Evolutionary conservation across 116 monocot genomes (phyloP), one percentile per base, ranked within the genome.

Genomic region (Dioscorea cayenensis): DNA sequence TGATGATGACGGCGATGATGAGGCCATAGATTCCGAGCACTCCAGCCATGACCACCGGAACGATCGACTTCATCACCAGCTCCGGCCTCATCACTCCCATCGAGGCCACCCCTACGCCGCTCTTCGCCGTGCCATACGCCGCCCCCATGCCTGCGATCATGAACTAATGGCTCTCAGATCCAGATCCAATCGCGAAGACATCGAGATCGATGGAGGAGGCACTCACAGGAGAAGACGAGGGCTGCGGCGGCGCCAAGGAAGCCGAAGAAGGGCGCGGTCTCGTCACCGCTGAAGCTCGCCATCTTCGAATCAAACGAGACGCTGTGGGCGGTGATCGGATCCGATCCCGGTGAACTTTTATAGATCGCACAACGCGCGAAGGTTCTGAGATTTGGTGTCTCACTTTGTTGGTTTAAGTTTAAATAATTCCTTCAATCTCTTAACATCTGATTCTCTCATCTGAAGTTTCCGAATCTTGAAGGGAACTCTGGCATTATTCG

Each of bases 181-280:
- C 27, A 64, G 49, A 72, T 48, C 23, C 4, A 17, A 2, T 6
- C 36, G 8, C 25, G 32, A 28, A 38, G 4, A 60, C 28, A 38
- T 37, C 32, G 32, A 32, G 32, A 32, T 32, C 2, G 32, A 32
- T 0, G 38, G 63, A 23, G 50, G 18, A 6, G 49, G n/a, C 5
- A 28, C 9, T 78, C 73, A 91, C 95, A 95, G 68, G 95, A 95
- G 87, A 95, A 95, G 64, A 95, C 95, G 77, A 95, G 95, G 32
- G 95, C 95, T 3, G 91, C 86, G 7, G 94, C 94, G 59, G 94
- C 94, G 65, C 94, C 94, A 64, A 94, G 91, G 86, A 94, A 94
- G 14, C 95, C 91, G 83, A 95, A 95, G 86, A 94, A 94, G 35
- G 94, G 90, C 36, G 94, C 94, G 51, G 94, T 94, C 77, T 94